Base-by-base conservation (phyloP, 495 filamentous ascomycete species). In the Corynascus novoguineensis region DNA sequence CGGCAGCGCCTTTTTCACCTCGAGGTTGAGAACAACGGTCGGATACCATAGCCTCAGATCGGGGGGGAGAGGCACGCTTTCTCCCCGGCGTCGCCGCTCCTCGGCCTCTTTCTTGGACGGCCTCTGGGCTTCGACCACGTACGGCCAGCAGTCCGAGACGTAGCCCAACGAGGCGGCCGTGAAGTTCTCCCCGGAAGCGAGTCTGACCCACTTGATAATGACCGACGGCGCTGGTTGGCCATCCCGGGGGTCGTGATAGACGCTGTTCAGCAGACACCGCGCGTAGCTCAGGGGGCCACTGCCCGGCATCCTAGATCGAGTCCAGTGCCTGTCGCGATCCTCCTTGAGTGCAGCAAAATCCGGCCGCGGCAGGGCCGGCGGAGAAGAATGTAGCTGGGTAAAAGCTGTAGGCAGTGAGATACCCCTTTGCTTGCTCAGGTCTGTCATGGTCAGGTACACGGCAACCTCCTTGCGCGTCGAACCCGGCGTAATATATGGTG, bases 381-480 rank as follows among this genome's bases (percentile, higher is more conserved):
- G n/a, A n/a, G n/a, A n/a, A 0, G 86, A 79, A 0, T 50, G 46
- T 2, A 27, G 54, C 9, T 53, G 38, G 6, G 55, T 31, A 69
- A 79, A 88, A 2, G 65, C 69, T 1, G 84, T 86, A 2, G 67
- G 63, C 4, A 82, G 73, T 1, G 78, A 77, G 3, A 85, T 62
- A 1, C 88, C 89, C 0, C 64, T 60, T 51, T 90, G 84, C 1
- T 76, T 78, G 4, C 59, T 52, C 1, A 88, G 68, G 45, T 87
- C 82, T 34, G 78, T 78, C 56, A 87, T 79, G n/a, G 83, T 88
- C 29, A 89, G 72, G 64, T 87, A 89, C 28, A 81, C 86, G 4
- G 83, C 75, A 12, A 68, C 55, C 4, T 57, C 52, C 32, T 62
- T 64, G 47, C 64, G 59, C 14, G 66, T 60, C 5, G 62, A 57